phyloP scores from a whole-genome alignment of 345 rosid genomes.

The Limnanthes douglasii region DNA sequence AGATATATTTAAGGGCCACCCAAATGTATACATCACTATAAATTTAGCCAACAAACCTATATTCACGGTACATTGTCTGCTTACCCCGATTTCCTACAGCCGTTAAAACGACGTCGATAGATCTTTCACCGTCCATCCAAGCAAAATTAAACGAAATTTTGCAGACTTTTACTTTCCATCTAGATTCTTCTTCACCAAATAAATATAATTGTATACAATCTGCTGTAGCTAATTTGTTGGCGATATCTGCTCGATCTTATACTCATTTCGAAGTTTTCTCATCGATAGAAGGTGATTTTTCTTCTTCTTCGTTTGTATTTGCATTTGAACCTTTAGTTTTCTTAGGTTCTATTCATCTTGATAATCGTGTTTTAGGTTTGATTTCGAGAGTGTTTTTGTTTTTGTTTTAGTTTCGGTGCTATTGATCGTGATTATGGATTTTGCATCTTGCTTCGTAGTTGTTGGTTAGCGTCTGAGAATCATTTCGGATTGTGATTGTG shows the following conservation, averaged over 20 bases:
- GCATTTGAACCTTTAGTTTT: not conserved
- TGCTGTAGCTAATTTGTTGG: no score
- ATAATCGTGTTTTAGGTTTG: not conserved
- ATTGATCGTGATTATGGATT: no score
- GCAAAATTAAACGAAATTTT: not conserved
- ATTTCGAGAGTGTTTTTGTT: no score
- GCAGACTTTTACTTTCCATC: not conserved
- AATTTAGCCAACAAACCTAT: conserved; percentile 9
- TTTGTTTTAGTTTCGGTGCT: no score
- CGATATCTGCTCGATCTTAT: not conserved
- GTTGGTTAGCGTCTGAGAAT: not conserved
- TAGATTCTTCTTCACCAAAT: conserved; percentile 11
- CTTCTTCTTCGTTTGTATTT: not conserved
- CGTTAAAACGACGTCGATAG: conserved; percentile 8
- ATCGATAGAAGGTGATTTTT: not conserved
- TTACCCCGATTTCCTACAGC: not conserved
- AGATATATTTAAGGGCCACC: no score
- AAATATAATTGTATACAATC: no score
- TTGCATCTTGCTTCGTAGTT: no score
- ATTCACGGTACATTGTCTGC: conserved; percentile 11
- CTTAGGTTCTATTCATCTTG: not conserved
- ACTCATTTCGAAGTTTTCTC: not conserved
- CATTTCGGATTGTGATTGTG: conserved; percentile 2
- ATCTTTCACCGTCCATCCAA: not conserved
- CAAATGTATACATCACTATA: no score